Conservation (phyloP, 2,329 filamentous ascomycete genomes). For the Hirsutella minnesotensis region DNA sequence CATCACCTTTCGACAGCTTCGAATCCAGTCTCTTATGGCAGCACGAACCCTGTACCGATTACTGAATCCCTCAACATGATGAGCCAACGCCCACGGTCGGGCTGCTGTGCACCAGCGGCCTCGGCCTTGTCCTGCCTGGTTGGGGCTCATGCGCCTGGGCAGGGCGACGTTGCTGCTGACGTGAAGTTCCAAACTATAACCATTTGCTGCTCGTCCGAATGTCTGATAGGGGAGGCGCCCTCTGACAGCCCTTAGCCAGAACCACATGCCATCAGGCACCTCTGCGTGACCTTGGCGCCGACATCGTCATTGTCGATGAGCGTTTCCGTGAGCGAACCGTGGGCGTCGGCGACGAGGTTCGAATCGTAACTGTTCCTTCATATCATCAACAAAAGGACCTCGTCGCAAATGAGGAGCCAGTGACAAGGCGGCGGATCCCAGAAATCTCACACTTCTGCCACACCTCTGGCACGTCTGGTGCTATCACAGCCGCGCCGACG, state of each 20-base stretch:
- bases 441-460: slow-evolving; percentile 48
- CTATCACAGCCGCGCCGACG: slow-evolving; percentile 50
- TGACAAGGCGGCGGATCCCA: neutral
- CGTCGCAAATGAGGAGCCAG: slow-evolving; percentile 2
- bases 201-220: neutral
- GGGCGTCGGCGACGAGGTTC: neutral
- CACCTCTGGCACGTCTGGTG: slow-evolving; percentile 56
- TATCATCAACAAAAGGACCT: neutral
- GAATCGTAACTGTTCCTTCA: neutral
- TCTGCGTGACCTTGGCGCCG: slow-evolving; percentile 35
- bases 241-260: slow-evolving; percentile 30
- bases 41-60: neutral
- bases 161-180: slow-evolving; percentile 45
- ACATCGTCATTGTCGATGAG: slow-evolving; percentile 22
- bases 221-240: neutral
- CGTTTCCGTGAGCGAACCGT: neutral
- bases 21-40: neutral
- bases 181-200: slow-evolving; percentile 14
- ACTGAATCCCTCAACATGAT: too few species aligned
- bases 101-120: slow-evolving; percentile 42
- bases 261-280: slow-evolving; percentile 33
- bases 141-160: slow-evolving; percentile 45
- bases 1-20: neutral
- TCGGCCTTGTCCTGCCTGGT: slow-evolving; percentile 47
- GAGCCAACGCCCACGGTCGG: slow-evolving; percentile 16